Base-by-base conservation (phyloP, 163 green algal genomes). In the Scenedesmus sp. region DNA sequence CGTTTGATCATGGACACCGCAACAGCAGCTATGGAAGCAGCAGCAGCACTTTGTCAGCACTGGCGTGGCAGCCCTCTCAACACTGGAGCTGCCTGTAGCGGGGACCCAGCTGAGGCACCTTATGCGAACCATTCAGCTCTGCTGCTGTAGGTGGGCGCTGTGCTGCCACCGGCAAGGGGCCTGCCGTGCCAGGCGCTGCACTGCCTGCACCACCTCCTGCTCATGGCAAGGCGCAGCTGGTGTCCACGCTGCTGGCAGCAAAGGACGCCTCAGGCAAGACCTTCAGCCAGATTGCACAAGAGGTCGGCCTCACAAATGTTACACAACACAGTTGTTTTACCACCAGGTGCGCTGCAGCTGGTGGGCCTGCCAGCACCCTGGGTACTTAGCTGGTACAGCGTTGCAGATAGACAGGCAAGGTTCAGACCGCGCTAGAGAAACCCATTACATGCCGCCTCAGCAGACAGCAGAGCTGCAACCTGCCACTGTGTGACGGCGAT, bases 241-340 rank as follows among this genome's bases (percentile, higher is more conserved):
- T 92, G 22, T 40, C 46, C 33, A 42, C 37, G 7, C 40, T 92
- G 61, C 59, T 92, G 37, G 59, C 49, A n/a, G 88, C 88, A 22
- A 97, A 97, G 84, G 93, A 94, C 49, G 92, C 91, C 1, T 92
- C 81, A 30, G 95, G 95, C 73, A 97, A 97, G 85, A 94, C 89
- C 42, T 97, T 95, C 80, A 94, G 89, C 26, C 90, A 97, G 85
- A 96, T 97, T 40, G 92, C 93, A 1, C 85, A 92, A 0, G 93
- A 95, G 49, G 26, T 94, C 13, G 94, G 95, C 1, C 88, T 95
- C 6, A 95, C 94, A 3, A 96, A 96, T 72, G 86, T 91, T 96
- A 95, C 92, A 95, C 94, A 20, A 92, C 93, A 2, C 94, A 97
- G 92, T 95, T 97, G 9, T 97, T 97, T 73, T 91, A 94, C 92